Base-by-base conservation (phyloP, 1,284 basidiomycete genomes). In the Ceratobasidium sp. region DNA sequence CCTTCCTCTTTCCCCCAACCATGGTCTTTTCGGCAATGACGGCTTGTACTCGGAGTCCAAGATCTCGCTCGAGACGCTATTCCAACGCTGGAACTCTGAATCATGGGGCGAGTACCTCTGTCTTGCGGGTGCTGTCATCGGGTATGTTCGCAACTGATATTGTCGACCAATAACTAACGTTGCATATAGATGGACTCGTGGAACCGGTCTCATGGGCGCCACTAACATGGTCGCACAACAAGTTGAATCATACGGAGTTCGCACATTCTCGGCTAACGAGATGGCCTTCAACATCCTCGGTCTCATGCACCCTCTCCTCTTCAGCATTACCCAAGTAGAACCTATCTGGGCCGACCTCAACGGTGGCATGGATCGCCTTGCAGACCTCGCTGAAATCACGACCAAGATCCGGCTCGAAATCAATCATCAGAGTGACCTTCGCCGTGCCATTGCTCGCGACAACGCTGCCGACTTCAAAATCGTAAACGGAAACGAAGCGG, bases 211-310 rank as follows among this genome's bases (percentile, higher is more conserved):
- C 69, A 99, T 99, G 96, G 89, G 87, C 70, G 90, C 93, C 2
- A 96, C 93, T 69, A 97, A 98, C 81, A 93, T 91, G 62, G 89
- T 98, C 67, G 93, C 97, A 49, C 92, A 97, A 72, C 93, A 95
- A 71, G 85, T 99, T 58, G 96, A 99, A 81, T 86, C 89, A 73
- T 86, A 93, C 72, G 96, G 97, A 74, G 91, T 97, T 71, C 88
- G 96, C 74, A 99, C 97, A 3, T 99, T 98, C 87, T 97, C 94
- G 2, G 91, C 95, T 56, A 98, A 98, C 82, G 96, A 99, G 82
- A 99, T 99, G 96, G 95, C 95, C 2, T 99, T 99, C 87, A 99
- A 98, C 81, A 93, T 99, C 75, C 88, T 99, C 69, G 97, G 96
- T 74, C 85, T 96, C 54, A 97, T 99, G 94, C 97, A 98, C 78